Conservation (phyloP, 495 filamentous ascomycete genomes). For the Neurospora tetrasperma region DNA sequence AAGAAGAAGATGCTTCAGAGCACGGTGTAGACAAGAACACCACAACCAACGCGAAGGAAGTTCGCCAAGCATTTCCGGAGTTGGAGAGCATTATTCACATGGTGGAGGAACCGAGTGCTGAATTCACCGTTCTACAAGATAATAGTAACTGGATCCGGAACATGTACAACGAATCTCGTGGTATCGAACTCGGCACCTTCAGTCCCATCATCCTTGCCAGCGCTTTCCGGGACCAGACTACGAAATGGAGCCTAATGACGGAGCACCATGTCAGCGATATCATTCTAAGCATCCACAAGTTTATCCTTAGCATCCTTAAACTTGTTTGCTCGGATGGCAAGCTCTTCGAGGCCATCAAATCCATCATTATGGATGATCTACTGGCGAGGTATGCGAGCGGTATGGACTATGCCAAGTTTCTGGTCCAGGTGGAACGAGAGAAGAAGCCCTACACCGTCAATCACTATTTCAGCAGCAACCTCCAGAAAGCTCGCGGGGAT, state of each 20-base stretch:
- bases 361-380: conserved; percentile 30
- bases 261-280: conserved; percentile 36
- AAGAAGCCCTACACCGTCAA: conserved; percentile 41
- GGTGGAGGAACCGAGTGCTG: background rate
- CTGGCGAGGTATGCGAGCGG: conserved; percentile 31
- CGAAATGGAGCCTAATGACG: conserved; percentile 42
- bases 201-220: conserved; percentile 27
- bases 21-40: no score
- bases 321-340: conserved; percentile 20
- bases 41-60: no score
- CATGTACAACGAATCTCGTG: conserved; percentile 15
- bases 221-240: conserved; percentile 44
- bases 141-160: conserved; percentile 9
- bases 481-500: conserved; percentile 29
- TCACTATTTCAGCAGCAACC: conserved; percentile 41
- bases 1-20: no score
- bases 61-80: no score
- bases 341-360: conserved; percentile 28
- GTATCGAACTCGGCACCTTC: conserved; percentile 20
- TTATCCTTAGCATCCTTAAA: conserved; percentile 31
- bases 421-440: conserved; percentile 40
- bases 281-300: conserved; percentile 38
- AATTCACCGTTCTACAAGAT: conserved; percentile 2
- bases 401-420: conserved; percentile 30
- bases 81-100: background rate